Percentiles rank a stretch among this genome's conserved stretches.
These are phyloP conservation scores for Kwoniella sp. DNA, from an alignment of 768 basidiomycete species.

Conservation along the genomic window DNA sequence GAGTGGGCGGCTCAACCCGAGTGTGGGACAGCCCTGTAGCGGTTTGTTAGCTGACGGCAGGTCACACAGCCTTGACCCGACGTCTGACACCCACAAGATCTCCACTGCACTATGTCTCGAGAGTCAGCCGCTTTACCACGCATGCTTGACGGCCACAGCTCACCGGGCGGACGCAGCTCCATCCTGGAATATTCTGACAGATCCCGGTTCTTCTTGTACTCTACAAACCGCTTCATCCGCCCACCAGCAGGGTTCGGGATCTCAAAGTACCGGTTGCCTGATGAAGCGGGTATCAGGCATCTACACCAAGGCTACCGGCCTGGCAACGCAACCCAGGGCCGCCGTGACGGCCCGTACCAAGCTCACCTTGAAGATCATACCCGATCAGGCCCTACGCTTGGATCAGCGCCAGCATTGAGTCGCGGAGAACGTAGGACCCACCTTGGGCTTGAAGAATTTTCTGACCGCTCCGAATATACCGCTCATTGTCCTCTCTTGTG, in stretches of 20 bases:
- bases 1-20: constrained; percentile 29
- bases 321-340: too few species aligned
- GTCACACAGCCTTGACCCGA: too few species aligned
- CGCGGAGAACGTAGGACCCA: not conserved
- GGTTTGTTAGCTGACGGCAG: not conserved
- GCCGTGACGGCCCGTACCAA: too few species aligned
- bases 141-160: constrained; percentile 1
- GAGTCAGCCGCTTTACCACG: not conserved
- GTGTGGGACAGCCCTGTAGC: constrained; percentile 42
- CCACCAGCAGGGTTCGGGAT: constrained; percentile 34
- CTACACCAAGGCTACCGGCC: not conserved
- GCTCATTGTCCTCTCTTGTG: not conserved
- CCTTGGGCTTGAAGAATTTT: constrained; percentile 11
- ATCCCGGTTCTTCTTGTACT: constrained; percentile 32
- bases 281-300: not conserved
- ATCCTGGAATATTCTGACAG: constrained; percentile 37
- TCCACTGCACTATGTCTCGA: constrained; percentile 37
- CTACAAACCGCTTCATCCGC: constrained; percentile 33
- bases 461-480: constrained; percentile 7
- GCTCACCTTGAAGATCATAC: constrained; percentile 32
- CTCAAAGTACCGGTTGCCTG: constrained; percentile 41
- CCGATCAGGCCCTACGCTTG: constrained; percentile 18
- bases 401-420: not conserved
- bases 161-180: constrained; percentile 32
- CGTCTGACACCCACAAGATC: constrained; percentile 27